Percentiles rank a stretch among this genome's conserved stretches.
phyloP scores from a whole-genome alignment of 2,329 filamentous ascomycete genomes.

The Fusarium metavorans region DNA sequence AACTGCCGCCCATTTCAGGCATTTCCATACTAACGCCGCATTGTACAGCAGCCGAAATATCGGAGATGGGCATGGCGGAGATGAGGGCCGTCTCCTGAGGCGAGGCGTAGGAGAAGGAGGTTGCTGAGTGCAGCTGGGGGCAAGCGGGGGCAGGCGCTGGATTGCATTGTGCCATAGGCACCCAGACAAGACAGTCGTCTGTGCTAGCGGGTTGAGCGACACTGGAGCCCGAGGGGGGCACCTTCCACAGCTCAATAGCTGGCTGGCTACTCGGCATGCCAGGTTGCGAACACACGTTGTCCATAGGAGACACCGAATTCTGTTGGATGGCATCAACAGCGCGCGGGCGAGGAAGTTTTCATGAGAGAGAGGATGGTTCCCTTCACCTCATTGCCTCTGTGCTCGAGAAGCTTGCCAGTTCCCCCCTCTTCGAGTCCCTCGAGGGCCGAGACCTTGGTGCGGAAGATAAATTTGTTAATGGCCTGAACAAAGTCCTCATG shows the following conservation, averaged over 20 bases:
- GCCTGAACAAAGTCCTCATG: conserved; percentile 97
- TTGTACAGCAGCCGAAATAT: conserved; percentile 80
- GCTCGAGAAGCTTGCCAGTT: conserved; percentile 89
- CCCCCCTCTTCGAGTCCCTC: conserved; percentile 98
- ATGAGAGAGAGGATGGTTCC: conserved; percentile 85
- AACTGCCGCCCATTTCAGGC: conserved; percentile 68
- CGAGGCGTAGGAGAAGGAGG: conserved; percentile 82
- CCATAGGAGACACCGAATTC: conserved; percentile 79
- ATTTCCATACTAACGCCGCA: conserved; percentile 84
- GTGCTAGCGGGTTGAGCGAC: conserved; percentile 80
- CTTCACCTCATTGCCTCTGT: conserved; percentile 94
- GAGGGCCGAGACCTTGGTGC: conserved; percentile 86
- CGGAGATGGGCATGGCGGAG: conserved; percentile 83
- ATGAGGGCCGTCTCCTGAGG: conserved; percentile 81
- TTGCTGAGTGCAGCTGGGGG: conserved; percentile 78
- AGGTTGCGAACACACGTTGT: conserved; percentile 84
- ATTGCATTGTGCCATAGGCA: conserved; percentile 60
- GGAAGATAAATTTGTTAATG: conserved; percentile 96
- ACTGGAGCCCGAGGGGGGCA: conserved; percentile 89
- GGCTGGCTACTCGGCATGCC: conserved; percentile 74
- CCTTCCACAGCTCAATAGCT: conserved; percentile 86
- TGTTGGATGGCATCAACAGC: conserved; percentile 91
- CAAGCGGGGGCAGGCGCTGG: conserved; percentile 69
- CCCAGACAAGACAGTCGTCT: conserved; percentile 78
- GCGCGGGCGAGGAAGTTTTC: conserved; percentile 86